phyloP scores from a whole-genome alignment of 2,329 filamentous ascomycete species.

The Alternaria sp. region DNA sequence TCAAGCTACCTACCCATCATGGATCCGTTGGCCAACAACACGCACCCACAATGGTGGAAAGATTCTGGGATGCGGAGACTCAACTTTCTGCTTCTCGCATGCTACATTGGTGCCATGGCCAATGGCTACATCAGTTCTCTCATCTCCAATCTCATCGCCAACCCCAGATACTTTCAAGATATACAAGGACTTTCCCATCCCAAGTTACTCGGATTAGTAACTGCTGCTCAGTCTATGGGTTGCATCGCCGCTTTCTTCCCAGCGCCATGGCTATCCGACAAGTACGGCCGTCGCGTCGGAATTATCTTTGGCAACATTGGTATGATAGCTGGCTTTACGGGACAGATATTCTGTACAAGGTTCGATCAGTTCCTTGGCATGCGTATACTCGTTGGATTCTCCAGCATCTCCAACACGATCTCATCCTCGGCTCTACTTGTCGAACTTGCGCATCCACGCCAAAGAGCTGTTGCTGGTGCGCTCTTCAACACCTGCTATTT shows the following conservation, averaged over 20 bases:
- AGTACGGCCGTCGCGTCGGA: constrained; percentile 21
- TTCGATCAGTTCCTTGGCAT: constrained; percentile 16
- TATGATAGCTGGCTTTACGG: constrained; percentile 18
- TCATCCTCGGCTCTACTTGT: constrained; percentile 18
- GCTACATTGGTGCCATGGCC: constrained; percentile 27
- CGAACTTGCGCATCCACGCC: constrained; percentile 27
- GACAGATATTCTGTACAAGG: constrained; percentile 19
- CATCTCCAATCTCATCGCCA: constrained; percentile 26
- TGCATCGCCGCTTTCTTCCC: constrained; percentile 30
- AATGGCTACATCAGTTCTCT: constrained; percentile 29
- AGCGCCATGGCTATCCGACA: constrained; percentile 27
- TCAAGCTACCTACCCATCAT: not conserved
- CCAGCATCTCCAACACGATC: constrained; percentile 21
- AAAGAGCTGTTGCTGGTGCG: constrained; percentile 22
- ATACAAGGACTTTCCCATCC: constrained; percentile 16
- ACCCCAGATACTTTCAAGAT: constrained; percentile 17
- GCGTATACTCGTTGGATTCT: constrained; percentile 20
- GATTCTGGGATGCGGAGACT: constrained; percentile 24
- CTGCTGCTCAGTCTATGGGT: constrained; percentile 25
- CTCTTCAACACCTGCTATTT: constrained; percentile 29
- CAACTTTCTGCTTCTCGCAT: constrained; percentile 24
- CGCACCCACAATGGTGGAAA: constrained; percentile 24
- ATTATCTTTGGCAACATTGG: constrained; percentile 20
- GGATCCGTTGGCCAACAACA: constrained; percentile 13
- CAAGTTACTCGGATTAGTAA: constrained; percentile 20